Conservation (phyloP, 2,329 filamentous ascomycete genomes). For the Botrytis medusae region DNA sequence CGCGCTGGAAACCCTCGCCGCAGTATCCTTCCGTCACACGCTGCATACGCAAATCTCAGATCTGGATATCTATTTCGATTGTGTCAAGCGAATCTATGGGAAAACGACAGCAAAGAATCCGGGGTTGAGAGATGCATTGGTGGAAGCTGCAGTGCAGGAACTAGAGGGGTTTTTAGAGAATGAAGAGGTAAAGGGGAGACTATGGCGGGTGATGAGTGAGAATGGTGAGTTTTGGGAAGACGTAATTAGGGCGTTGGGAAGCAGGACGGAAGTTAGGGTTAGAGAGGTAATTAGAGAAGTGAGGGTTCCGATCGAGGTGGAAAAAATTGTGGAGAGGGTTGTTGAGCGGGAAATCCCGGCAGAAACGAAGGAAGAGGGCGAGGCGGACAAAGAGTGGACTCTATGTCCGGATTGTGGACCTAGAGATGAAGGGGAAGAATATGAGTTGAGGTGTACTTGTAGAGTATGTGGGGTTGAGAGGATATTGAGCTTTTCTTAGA, state of each 20-base stretch:
- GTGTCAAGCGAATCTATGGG: slow-evolving; percentile 25
- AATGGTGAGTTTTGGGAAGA: slow-evolving; percentile 30
- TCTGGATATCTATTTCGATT: slow-evolving; percentile 20
- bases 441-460: slow-evolving; percentile 25
- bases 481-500: slow-evolving; percentile 30
- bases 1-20: slow-evolving; percentile 22
- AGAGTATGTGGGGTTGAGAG: slow-evolving; percentile 35
- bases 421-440: slow-evolving; percentile 24
- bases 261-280: slow-evolving; percentile 14
- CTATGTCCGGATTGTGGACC: slow-evolving; percentile 32
- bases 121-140: slow-evolving; percentile 23
- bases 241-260: slow-evolving; percentile 22
- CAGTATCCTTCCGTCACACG: slow-evolving; percentile 23
- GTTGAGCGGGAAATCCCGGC: background rate
- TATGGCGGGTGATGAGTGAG: slow-evolving; percentile 24
- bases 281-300: slow-evolving; percentile 23
- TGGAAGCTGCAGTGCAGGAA: slow-evolving; percentile 29
- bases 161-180: slow-evolving; percentile 25
- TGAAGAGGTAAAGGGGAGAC: slow-evolving; percentile 12
- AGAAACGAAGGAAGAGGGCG: background rate
- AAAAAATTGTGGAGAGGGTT: slow-evolving; percentile 18
- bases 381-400: slow-evolving; percentile 14
- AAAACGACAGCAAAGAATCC: slow-evolving; percentile 18
- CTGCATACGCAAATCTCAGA: slow-evolving; percentile 25
- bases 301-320: slow-evolving; percentile 31